These are phyloP conservation scores for Juglanconis sp. DNA, from an alignment of 2,329 filamentous ascomycete genomes.

Conservation along the genomic window DNA sequence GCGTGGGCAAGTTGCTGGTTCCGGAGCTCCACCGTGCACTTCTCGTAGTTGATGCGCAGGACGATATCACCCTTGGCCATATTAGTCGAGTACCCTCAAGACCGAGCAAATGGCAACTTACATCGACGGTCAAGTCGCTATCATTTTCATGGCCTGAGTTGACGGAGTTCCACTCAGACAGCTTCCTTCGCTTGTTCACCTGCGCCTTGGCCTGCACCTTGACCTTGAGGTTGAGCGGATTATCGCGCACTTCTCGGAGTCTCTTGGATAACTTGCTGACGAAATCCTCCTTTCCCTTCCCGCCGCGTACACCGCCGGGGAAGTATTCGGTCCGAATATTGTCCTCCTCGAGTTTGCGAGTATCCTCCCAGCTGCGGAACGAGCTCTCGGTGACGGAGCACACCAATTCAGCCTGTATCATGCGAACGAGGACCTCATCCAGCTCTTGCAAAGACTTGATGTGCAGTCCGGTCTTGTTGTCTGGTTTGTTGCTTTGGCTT, in stretches of 20 bases:
- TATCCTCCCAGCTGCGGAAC: conserved; percentile 60
- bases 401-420: conserved; percentile 65
- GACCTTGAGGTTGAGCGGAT: conserved; percentile 49
- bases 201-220: conserved; percentile 37
- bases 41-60: conserved; percentile 79
- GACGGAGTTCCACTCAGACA: conserved; percentile 23
- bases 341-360: conserved; percentile 59
- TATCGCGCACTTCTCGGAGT: conserved; percentile 51
- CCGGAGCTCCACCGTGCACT: conserved; percentile 77
- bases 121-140: conserved; percentile 45
- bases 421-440: conserved; percentile 47
- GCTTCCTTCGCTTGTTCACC: conserved; percentile 16
- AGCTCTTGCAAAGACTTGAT: conserved; percentile 47
- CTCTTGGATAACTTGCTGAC: conserved; percentile 52
- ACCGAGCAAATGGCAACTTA: conserved; percentile 27
- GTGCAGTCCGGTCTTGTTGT: conserved; percentile 26
- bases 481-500: conserved; percentile 31
- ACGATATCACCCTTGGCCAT: conserved; percentile 51
- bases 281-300: conserved; percentile 64
- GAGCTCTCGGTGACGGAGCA: conserved; percentile 58
- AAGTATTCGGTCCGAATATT: conserved; percentile 55
- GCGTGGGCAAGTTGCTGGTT: conserved; percentile 74
- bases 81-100: conserved; percentile 3
- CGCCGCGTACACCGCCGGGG: conserved; percentile 52
- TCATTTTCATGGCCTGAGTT: conserved; percentile 35